Evolutionary conservation across 441 rosid genomes (phyloP), one percentile per base, ranked within the genome.

Genomic region (Erodium moschatum): DNA sequence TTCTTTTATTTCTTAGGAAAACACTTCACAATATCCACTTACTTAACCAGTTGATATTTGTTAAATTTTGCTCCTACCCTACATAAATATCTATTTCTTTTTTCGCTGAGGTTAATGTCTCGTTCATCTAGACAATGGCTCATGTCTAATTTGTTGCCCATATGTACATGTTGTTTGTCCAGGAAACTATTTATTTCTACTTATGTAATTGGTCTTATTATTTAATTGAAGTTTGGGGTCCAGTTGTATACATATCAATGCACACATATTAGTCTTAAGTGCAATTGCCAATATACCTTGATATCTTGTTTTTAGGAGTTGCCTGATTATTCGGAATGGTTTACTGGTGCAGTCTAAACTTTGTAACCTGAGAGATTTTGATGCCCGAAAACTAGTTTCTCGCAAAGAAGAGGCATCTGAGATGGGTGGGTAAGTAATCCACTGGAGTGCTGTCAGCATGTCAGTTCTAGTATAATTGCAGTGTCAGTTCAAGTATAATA

Each of bases 401-500:
- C 72, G 70, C 65, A 91, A 88, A 79, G 98, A 91, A 84, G 96
- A 91, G 82, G 75, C 94, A 2, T 75, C 89, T 65, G 98, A 91
- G 84, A 79, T 88, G 87, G 98, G 97, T 73, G 97, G 97, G 97
- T 94, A 82, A 86, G 89, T 84, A 70, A 48, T 69, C 63, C 67
- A 46, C 60, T 63, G 50, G 62, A 44, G 65, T 64, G 33, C 33
- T 8, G 35, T n/a, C n/a, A n/a, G n/a, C n/a, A n/a, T n/a, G n/a
- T n/a, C n/a, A n/a, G 64, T 58, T 19, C 62, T 19, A 21, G 29
- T 19, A 52, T 1, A 27, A 11, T 24, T 12, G 10, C 6, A 63
- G 66, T 63, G 8, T 12, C n/a, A n/a, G 64, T 58, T 19, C 62
- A 58, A 21, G 29, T 19, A 52, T 1, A 27, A 11, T 24, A 29